These are phyloP conservation scores for Geosiphon pyriformis DNA, from an alignment of 192 early-diverging fungal genomes.

Conservation along the genomic window DNA sequence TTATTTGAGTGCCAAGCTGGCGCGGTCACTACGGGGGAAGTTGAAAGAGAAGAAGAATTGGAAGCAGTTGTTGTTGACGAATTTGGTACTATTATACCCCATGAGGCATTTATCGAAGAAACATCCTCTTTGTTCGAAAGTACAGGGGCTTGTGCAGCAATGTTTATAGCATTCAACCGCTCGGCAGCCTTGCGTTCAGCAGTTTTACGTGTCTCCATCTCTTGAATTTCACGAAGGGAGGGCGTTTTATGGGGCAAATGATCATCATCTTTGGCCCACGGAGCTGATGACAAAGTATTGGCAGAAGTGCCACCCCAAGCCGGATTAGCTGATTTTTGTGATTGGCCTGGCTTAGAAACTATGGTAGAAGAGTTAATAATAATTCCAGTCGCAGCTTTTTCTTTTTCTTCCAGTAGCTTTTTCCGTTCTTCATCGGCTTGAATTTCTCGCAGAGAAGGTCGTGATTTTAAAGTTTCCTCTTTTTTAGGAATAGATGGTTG, in stretches of 20 bases:
- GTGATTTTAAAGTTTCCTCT: neutral
- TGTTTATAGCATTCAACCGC: slow-evolving; percentile 19
- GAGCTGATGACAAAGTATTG: slow-evolving; percentile 27
- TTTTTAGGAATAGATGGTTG: neutral
- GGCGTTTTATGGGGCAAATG: slow-evolving; percentile 32
- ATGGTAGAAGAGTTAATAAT: neutral
- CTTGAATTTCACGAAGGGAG: slow-evolving; percentile 59
- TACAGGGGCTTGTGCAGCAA: slow-evolving; percentile 13
- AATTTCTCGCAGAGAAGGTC: slow-evolving; percentile 38
- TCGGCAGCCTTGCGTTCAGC: slow-evolving; percentile 32
- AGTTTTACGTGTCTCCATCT: slow-evolving; percentile 50
- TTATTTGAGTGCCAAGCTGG: slow-evolving; percentile 32
- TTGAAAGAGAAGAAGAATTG: slow-evolving; percentile 21
- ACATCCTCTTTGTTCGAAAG: slow-evolving; percentile 18
- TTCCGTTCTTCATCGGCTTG: slow-evolving; percentile 39
- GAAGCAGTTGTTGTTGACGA: slow-evolving; percentile 27
- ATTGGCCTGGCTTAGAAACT: neutral
- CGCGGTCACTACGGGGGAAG: slow-evolving; percentile 12
- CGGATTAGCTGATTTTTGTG: neutral
- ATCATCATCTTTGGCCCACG: slow-evolving; percentile 35
- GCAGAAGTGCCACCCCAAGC: slow-evolving; percentile 14
- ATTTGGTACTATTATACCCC: slow-evolving; percentile 33
- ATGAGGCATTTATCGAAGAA: slow-evolving; percentile 28
- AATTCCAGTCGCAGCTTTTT: slow-evolving; percentile 23
- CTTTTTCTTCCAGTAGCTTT: slow-evolving; percentile 33